These are phyloP conservation scores for Saturnispora bothae DNA, from an alignment of 805 yeast species.

Conservation along the genomic window DNA sequence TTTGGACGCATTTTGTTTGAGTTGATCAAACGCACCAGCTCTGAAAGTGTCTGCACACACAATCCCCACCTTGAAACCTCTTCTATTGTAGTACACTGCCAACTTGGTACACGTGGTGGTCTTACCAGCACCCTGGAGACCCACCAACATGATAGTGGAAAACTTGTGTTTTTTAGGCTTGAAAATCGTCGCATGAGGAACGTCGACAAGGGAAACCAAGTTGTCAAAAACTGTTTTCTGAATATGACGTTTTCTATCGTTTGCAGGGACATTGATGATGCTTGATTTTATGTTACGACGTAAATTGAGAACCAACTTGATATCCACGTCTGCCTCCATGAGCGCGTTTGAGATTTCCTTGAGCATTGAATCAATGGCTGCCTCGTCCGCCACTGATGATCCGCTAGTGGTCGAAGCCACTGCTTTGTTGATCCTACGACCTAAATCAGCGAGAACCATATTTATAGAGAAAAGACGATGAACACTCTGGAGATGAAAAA, in stretches of 20 bases:
- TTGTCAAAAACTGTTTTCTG: conserved; percentile 95
- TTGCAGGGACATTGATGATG: conserved; percentile 42
- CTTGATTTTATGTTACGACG: conserved; percentile 59
- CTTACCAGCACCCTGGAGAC: conserved; percentile 97
- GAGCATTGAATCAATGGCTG: conserved; percentile 58
- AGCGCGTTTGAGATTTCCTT: conserved; percentile 87
- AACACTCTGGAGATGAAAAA: background rate
- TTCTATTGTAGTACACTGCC: conserved; percentile 86
- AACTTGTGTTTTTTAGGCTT: conserved; percentile 78
- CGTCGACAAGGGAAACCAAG: conserved; percentile 76
- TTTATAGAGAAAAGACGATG: background rate
- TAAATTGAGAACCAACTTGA: conserved; percentile 66
- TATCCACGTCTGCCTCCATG: conserved; percentile 89
- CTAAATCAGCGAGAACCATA: conserved; percentile 79
- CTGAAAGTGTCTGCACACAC: conserved; percentile 99
- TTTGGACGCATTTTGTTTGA: conserved; percentile 93
- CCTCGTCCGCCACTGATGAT: conserved; percentile 32
- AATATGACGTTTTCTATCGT: conserved; percentile 66
- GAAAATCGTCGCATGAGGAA: conserved; percentile 35
- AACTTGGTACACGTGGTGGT: conserved; percentile 95
- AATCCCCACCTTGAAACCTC: conserved; percentile 90
- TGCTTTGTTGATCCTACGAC: conserved; percentile 66
- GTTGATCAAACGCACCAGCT: conserved; percentile 98
- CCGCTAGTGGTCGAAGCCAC: conserved; percentile 45
- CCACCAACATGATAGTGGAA: conserved; percentile 92